Evolutionary conservation across 2,329 filamentous ascomycete genomes (phyloP), one percentile per base, ranked within the genome.

Genomic region (Elsinoe perseae): DNA sequence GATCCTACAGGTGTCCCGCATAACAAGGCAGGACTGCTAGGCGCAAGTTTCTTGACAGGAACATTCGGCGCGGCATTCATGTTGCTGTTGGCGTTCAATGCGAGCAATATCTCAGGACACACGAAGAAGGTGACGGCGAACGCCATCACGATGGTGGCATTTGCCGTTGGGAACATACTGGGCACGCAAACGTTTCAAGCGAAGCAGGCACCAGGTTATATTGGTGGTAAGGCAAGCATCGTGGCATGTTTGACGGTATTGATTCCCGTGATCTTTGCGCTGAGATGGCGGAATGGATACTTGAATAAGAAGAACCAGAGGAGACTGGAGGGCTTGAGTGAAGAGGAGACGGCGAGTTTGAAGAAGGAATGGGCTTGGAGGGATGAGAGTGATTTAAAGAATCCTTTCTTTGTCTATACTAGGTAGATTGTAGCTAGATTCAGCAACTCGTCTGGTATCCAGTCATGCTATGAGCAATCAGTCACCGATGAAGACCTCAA

Each of bases 61-160:
- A 65, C 72, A 10, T 58, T 72, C 5, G 63, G 67, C 21, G 64
- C 70, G 1, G 64, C 70, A 6, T 60, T 74, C 46, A 75, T 72
- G 71, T 53, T 70, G 66, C 55, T 65, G 9, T 65, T 73, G 23
- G 70, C 72, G 8, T 75, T 72, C 73, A 74, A 75, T 9, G 71
- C 74, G 23, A 71, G 66, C 14, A 78, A 78, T 57, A 67, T 73
- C 2, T 73, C 72, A 4, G 75, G 75, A 0, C 74, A 78, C 56
- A 75, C 75, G 2, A 79, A 78, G 65, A 77, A 77, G 58, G 72
- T 75, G 21, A 75, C 74, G 1, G 70, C 74, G 48, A 76, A 75
- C 38, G 75, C 74, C 0, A 61, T 78, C n/a, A 64, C 73, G 7
- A 66, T 76, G 8, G 68, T 76, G 54, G 64, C 68, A 1, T 76